phyloP scores from a whole-genome alignment of 306 rosid genomes.

The Malus orientalis region DNA sequence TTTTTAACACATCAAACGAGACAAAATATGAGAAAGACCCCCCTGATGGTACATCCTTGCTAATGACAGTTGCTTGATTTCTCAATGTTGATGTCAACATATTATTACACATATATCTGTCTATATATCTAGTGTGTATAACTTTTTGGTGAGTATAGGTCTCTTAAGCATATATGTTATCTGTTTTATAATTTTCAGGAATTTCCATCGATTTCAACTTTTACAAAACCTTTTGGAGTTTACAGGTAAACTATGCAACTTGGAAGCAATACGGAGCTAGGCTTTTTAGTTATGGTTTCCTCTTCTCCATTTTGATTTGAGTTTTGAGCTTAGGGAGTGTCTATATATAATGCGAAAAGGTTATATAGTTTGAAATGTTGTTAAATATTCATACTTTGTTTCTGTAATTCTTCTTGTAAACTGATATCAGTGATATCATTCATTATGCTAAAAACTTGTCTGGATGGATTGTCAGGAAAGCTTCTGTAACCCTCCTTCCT shows the following conservation, averaged over 20 bases:
- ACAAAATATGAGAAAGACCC: slow-evolving; percentile 94
- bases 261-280: neutral
- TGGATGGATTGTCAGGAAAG: slow-evolving; percentile 53
- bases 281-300: too few species aligned
- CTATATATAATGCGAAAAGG: too few species aligned
- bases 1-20: slow-evolving; percentile 91
- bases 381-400: too few species aligned
- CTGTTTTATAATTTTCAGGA: slow-evolving; percentile 44
- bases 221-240: slow-evolving; percentile 95
- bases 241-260: slow-evolving; percentile 52
- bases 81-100: neutral
- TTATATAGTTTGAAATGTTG: too few species aligned
- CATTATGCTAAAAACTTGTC: slow-evolving; percentile 7
- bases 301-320: too few species aligned
- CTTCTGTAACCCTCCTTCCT: slow-evolving; percentile 73
- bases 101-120: neutral
- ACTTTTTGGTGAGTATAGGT: neutral
- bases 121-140: neutral
- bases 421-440: too few species aligned
- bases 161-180: slow-evolving; percentile 9
- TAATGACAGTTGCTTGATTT: neutral
- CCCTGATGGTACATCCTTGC: slow-evolving; percentile 52
- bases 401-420: too few species aligned
- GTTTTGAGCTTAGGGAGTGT: too few species aligned
- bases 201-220: slow-evolving; percentile 96